Evolutionary conservation across 1,284 basidiomycete genomes (phyloP).

Genomic region (Tylopilus orsonianus): DNA sequence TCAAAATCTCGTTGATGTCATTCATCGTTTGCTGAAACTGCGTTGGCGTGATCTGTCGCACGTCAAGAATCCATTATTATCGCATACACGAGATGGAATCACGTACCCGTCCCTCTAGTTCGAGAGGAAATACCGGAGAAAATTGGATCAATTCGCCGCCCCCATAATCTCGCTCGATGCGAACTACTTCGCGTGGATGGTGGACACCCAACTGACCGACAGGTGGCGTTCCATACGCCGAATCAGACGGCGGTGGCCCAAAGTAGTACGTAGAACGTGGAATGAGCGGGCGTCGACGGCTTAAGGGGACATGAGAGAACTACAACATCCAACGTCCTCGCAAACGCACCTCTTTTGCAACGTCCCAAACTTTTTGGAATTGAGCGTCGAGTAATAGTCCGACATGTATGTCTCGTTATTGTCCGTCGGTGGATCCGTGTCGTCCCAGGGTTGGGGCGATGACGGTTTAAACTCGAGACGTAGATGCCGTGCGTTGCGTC

Average conservation of each 20-base stretch:
- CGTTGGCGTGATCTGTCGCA: slow-evolving; percentile 70
- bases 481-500: slow-evolving; percentile 25
- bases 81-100: neutral
- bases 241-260: slow-evolving; percentile 70
- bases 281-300: slow-evolving; percentile 49
- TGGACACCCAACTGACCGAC: slow-evolving; percentile 80
- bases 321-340: neutral
- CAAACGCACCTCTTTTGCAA: slow-evolving; percentile 31
- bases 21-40: slow-evolving; percentile 85
- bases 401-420: slow-evolving; percentile 33
- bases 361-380: slow-evolving; percentile 28
- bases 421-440: slow-evolving; percentile 47
- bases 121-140: slow-evolving; percentile 75
- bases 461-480: slow-evolving; percentile 39
- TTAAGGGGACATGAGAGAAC: slow-evolving; percentile 14
- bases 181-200: slow-evolving; percentile 81
- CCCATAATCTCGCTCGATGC: slow-evolving; percentile 81
- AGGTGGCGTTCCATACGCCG: slow-evolving; percentile 74
- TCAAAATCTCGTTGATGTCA: slow-evolving; percentile 76
- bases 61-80: too few species aligned
- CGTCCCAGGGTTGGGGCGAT: slow-evolving; percentile 62
- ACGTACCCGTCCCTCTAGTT: slow-evolving; percentile 79
- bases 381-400: slow-evolving; percentile 42
- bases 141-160: slow-evolving; percentile 82
- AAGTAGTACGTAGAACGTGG: slow-evolving; percentile 81